Evolutionary conservation across 495 filamentous ascomycete genomes (phyloP).

Genomic region (Emericellopsis terricola): DNA sequence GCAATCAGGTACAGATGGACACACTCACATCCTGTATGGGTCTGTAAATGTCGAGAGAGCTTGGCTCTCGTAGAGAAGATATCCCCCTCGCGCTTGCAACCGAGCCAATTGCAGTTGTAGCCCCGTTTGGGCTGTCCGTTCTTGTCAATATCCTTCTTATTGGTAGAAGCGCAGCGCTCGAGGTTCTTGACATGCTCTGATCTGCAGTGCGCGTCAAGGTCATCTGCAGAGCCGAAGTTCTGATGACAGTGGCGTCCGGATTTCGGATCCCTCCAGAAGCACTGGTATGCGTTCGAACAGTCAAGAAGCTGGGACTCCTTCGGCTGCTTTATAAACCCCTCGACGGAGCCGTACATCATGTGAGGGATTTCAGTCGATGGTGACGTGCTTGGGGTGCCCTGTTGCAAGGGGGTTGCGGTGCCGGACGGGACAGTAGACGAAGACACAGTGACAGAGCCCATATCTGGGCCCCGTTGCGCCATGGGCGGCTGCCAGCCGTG

Average conservation of each 20-base stretch:
- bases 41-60: conserved; percentile 42
- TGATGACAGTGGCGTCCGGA: conserved; percentile 9
- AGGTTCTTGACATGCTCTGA: not conserved
- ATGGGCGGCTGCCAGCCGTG: no score
- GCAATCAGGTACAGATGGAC: no score
- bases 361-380: no score
- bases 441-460: no score
- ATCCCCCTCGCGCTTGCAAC: conserved; percentile 19
- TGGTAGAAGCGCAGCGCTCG: no score
- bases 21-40: conserved; percentile 41
- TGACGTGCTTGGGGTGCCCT: no score
- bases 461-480: no score
- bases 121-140: not conserved
- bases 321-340: no score
- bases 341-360: no score
- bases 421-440: no score
- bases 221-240: conserved; percentile 2
- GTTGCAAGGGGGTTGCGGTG: no score
- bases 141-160: conserved; percentile 5
- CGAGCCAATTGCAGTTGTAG: conserved; percentile 23
- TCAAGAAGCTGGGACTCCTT: no score
- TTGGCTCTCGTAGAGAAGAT: conserved; percentile 40
- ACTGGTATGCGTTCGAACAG: not conserved
- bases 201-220: conserved; percentile 5
- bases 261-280: not conserved